Base-by-base conservation (phyloP, 176 grass and related monocot species). In the Cymbopogon citratus region DNA sequence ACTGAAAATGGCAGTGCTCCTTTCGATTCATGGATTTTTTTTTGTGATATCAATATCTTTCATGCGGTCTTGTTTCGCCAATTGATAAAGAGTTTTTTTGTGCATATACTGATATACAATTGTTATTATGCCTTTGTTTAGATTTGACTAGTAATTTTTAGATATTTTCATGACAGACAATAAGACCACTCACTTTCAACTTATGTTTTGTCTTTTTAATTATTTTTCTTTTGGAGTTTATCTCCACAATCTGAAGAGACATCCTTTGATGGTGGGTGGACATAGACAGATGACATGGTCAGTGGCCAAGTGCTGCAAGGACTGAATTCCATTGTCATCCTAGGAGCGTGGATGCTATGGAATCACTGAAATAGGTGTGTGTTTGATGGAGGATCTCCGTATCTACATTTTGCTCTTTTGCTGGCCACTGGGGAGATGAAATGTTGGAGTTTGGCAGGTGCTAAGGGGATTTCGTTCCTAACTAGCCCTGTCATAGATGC, bases 1-100 rank as follows among this genome's bases (percentile, higher is more conserved):
- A 52, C 54, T 51, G 7, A 63, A 84, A 84, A 76, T 26, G 19
- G 19, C 18, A 51, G 25, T 81, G 76, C 12, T 40, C 24, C 80
- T 81, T 83, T 67, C 46, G 3, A 33, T 66, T 65, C 44, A 77
- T 41, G 54, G n/a, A n/a, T 82, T 33, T 33, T 67, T 7, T 23
- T 69, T 63, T 35, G 19, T 3, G 68, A 49, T 11, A 87, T 25
- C 41, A 34, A 21, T 36, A 39, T 34, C 61, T 69, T 81, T 21
- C 38, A 69, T 75, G 7, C 15, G 12, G 45, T 80, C 18, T 54
- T 24, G 31, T 64, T 63, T 87, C 38, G 13, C 73, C 39, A 26
- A 31, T 82, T 71, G 65, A 52, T 71, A 71, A 21, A 69, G 15
- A 4, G 25, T 56, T 87, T 51, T 51, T 78, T 14, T 65, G 3